Evolutionary conservation across 306 rosid species (phyloP).

Genomic region (Rosa chinensis): DNA sequence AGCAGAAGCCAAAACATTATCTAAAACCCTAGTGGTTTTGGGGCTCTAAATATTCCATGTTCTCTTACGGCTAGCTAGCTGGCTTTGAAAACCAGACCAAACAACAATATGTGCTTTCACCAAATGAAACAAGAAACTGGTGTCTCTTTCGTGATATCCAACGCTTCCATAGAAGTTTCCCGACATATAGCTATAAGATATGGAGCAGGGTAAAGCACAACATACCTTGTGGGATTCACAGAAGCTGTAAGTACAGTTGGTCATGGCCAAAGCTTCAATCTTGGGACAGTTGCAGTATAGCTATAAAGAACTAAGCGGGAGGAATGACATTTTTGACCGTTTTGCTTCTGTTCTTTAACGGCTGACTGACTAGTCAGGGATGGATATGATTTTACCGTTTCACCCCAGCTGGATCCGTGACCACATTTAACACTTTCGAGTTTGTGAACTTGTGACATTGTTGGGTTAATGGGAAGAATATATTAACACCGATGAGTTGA

Average conservation of each 20-base stretch:
- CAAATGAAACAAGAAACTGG: neutral
- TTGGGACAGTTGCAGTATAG: neutral
- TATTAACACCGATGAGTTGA: neutral
- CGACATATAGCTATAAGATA: neutral
- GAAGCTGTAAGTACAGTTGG: neutral
- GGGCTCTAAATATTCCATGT: slow-evolving; percentile 19
- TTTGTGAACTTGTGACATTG: neutral
- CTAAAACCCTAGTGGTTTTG: slow-evolving; percentile 33
- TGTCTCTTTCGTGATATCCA: slow-evolving; percentile 10
- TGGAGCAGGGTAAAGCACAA: slow-evolving; percentile 1
- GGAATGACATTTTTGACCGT: slow-evolving; percentile 5
- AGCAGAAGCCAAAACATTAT: slow-evolving; percentile 44
- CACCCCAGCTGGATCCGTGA: neutral
- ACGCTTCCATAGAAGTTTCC: neutral
- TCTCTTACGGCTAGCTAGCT: slow-evolving; percentile 7
- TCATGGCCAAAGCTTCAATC: slow-evolving; percentile 2
- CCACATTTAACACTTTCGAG: neutral
- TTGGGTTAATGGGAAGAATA: neutral
- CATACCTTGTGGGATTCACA: slow-evolving; percentile 14
- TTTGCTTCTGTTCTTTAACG: neutral
- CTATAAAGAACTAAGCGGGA: neutral
- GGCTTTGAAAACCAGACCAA: neutral
- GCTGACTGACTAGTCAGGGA: neutral
- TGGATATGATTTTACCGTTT: neutral
- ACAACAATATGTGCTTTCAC: slow-evolving; percentile 10